Evolutionary conservation across 2,329 filamentous ascomycete species (phyloP).

Genomic region (Aspergillus tanneri): DNA sequence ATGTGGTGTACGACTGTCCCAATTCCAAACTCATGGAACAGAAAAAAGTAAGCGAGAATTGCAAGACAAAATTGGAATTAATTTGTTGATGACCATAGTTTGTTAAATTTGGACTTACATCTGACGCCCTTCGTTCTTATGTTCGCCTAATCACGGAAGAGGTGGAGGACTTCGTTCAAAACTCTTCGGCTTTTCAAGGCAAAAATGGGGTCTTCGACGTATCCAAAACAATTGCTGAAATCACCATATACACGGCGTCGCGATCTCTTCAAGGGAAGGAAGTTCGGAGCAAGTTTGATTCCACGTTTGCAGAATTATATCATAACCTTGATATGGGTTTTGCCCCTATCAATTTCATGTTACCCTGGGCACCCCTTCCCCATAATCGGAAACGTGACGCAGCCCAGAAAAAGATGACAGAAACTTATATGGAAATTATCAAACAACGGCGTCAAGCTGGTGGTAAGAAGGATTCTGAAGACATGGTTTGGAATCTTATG

Average conservation of each 20-base stretch:
- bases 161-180: constrained; percentile 70
- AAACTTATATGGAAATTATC: constrained; percentile 81
- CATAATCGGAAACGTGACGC: constrained; percentile 79
- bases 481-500: constrained; percentile 93
- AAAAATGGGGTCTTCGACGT: constrained; percentile 69
- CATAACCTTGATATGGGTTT: constrained; percentile 91
- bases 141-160: constrained; percentile 76
- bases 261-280: constrained; percentile 81
- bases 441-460: constrained; percentile 63
- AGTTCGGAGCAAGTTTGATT: constrained; percentile 77
- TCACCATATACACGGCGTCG: constrained; percentile 87
- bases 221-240: constrained; percentile 73
- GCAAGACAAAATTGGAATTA: not conserved
- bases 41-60: constrained; percentile 81
- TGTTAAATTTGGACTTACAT: constrained; percentile 64
- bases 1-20: constrained; percentile 88
- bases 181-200: constrained; percentile 64
- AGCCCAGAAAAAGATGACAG: constrained; percentile 76
- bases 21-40: constrained; percentile 94
- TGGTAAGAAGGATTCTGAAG: constrained; percentile 56
- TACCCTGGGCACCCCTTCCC: constrained; percentile 85
- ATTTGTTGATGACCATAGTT: constrained; percentile 45
- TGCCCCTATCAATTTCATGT: constrained; percentile 83
- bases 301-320: constrained; percentile 76
- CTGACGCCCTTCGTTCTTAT: constrained; percentile 65